phyloP scores from a whole-genome alignment of 352 stramenopile genomes.

The Blastocystis sp. region DNA sequence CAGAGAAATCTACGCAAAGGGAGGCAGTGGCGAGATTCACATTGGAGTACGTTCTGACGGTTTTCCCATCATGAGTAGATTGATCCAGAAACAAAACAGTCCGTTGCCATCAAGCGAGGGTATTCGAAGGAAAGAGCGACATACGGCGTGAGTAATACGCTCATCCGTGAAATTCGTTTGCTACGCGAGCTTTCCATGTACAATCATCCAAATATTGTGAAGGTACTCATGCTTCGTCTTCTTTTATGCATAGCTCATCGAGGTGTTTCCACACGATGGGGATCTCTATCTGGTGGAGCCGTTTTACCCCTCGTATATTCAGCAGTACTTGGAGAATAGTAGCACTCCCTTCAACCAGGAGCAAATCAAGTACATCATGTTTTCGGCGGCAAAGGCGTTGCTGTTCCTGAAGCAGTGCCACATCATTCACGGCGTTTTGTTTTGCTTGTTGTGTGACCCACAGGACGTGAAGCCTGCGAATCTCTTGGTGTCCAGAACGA shows the following conservation, averaged over 20 bases:
- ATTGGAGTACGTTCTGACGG: slow-evolving; percentile 2
- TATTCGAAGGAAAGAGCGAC: slow-evolving; percentile 45
- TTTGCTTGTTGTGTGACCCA: background rate
- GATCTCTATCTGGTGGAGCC: slow-evolving; percentile 64
- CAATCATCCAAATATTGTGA: slow-evolving; percentile 53
- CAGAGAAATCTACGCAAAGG: slow-evolving; percentile 69
- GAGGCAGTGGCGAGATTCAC: slow-evolving; percentile 48
- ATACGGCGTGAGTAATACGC: slow-evolving; percentile 42
- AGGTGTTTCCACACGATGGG: slow-evolving; percentile 68
- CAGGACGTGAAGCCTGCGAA: slow-evolving; percentile 68
- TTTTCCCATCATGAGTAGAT: slow-evolving; percentile 12
- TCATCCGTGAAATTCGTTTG: slow-evolving; percentile 61
- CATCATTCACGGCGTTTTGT: slow-evolving; percentile 35
- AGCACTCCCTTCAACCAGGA: slow-evolving; percentile 38
- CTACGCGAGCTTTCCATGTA: slow-evolving; percentile 43
- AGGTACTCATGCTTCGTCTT: background rate
- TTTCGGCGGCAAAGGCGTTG: slow-evolving; percentile 50
- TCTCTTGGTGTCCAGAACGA: slow-evolving; percentile 26
- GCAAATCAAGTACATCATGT: slow-evolving; percentile 69
- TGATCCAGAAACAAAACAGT: slow-evolving; percentile 44
- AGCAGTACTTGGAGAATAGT: slow-evolving; percentile 40
- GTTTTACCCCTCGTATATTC: slow-evolving; percentile 70
- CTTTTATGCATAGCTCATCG: slow-evolving; percentile 29
- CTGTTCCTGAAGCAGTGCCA: slow-evolving; percentile 39
- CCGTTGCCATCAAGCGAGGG: slow-evolving; percentile 49